Percentiles rank a stretch among this genome's conserved stretches.
phyloP scores from a whole-genome alignment of 2,329 filamentous ascomycete species.

The Gyromitra esculenta region DNA sequence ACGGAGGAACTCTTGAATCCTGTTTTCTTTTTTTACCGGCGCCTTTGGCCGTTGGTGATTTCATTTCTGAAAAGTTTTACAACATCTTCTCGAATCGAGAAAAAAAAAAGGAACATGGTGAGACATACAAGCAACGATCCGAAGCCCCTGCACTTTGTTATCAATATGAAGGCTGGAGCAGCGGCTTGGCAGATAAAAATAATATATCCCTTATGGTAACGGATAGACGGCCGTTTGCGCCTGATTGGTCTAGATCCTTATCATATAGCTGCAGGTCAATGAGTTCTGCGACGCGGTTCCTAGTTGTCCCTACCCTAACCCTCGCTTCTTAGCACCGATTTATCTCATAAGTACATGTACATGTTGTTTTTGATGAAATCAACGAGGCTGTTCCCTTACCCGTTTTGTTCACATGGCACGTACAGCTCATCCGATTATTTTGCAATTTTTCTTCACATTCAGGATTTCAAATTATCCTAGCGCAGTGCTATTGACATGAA shows the following conservation, averaged over 20 bases:
- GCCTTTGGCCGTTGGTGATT: not conserved
- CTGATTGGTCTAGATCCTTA: conserved; percentile 31
- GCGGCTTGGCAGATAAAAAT: conserved; percentile 11
- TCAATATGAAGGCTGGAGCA: conserved; percentile 24
- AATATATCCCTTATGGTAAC: not conserved
- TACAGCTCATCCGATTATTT: conserved; percentile 6
- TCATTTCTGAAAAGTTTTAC: not conserved
- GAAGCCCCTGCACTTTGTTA: conserved; percentile 2
- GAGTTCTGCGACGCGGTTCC: conserved; percentile 13
- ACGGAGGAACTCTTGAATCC: not conserved
- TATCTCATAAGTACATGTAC: not conserved
- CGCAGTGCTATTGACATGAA: conserved; percentile 10
- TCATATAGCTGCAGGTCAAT: conserved; percentile 42
- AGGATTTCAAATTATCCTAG: not conserved
- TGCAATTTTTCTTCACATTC: not conserved
- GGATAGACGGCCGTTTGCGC: conserved; percentile 31
- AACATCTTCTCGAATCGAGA: conserved; percentile 18
- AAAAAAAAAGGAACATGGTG: conserved; percentile 5
- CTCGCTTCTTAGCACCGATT: conserved; percentile 8
- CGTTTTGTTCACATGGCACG: not conserved
- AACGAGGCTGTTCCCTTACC: not conserved
- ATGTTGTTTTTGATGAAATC: not conserved
- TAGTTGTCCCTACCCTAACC: conserved; percentile 33
- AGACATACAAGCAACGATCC: conserved; percentile 20
- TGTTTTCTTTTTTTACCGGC: not conserved